These are phyloP conservation scores for Fusarium anguioides DNA, from an alignment of 2,329 filamentous ascomycete species.

Conservation along the genomic window DNA sequence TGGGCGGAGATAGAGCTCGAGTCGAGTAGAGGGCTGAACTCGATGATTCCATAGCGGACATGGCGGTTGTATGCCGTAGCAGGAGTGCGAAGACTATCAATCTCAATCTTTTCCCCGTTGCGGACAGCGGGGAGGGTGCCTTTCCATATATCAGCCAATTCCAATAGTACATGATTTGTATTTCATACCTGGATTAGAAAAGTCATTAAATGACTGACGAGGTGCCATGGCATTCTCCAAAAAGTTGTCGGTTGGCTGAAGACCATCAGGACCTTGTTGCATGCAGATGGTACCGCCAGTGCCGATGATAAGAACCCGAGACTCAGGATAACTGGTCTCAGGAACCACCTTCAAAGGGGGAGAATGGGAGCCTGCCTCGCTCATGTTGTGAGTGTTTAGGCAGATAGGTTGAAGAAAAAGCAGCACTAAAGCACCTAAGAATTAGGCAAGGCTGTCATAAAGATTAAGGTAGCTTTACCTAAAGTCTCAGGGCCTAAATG, in stretches of 20 bases:
- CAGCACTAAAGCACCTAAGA: too few species aligned
- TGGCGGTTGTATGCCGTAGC: slow-evolving; percentile 82
- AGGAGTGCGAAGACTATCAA: slow-evolving; percentile 82
- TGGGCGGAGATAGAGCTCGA: slow-evolving; percentile 89
- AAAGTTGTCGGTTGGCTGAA: slow-evolving; percentile 84
- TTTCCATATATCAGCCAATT: slow-evolving; percentile 35
- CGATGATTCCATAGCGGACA: slow-evolving; percentile 84
- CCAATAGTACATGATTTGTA: background rate
- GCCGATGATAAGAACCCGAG: slow-evolving; percentile 88
- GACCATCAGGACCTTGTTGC: slow-evolving; percentile 81
- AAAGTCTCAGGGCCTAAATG: too few species aligned
- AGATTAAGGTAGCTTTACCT: too few species aligned
- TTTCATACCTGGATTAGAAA: slow-evolving; percentile 47
- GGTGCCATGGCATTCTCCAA: slow-evolving; percentile 84
- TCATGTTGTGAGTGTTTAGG: slow-evolving; percentile 22
- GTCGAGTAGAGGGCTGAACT: slow-evolving; percentile 87
- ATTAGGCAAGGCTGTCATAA: too few species aligned
- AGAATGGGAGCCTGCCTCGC: slow-evolving; percentile 16
- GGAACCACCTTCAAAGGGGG: slow-evolving; percentile 21
- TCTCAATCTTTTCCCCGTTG: slow-evolving; percentile 59
- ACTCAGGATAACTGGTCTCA: slow-evolving; percentile 69
- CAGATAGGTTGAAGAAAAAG: too few species aligned
- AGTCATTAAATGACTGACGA: slow-evolving; percentile 86
- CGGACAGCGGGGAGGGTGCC: slow-evolving; percentile 63
- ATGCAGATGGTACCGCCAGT: slow-evolving; percentile 94